Percentiles rank a stretch among this genome's conserved stretches.
These are phyloP conservation scores for Magnaporthiopsis incrustans DNA, from an alignment of 2,329 filamentous ascomycete genomes.

Conservation along the genomic window DNA sequence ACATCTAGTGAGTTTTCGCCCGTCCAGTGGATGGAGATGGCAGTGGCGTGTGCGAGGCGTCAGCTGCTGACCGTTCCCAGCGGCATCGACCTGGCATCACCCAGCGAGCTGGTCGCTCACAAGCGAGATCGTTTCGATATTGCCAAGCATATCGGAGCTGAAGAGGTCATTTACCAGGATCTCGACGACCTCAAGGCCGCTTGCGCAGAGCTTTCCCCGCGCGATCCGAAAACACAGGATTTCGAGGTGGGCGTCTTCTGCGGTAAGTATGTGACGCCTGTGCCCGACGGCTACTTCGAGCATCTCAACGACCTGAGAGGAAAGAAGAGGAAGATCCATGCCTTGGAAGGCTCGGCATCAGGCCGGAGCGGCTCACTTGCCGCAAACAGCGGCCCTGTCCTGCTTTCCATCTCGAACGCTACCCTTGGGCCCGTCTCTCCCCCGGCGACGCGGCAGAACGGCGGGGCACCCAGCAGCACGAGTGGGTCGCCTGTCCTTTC, in stretches of 20 bases:
- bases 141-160: conserved; percentile 32
- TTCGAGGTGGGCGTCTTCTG: conserved; percentile 94
- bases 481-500: not conserved
- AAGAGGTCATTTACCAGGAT: conserved; percentile 47
- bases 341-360: conserved; percentile 1
- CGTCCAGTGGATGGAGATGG: not conserved
- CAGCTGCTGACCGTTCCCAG: not conserved
- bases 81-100: conserved; percentile 36
- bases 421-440: not conserved
- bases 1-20: conserved; percentile 43
- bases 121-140: conserved; percentile 31
- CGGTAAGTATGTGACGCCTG: conserved; percentile 75
- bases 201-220: conserved; percentile 63
- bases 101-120: conserved; percentile 15
- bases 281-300: conserved; percentile 74
- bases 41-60: not conserved
- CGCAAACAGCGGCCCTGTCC: not conserved
- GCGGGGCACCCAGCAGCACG: not conserved
- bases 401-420: not conserved
- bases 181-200: conserved; percentile 73
- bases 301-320: conserved; percentile 66
- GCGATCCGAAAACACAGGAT: conserved; percentile 42
- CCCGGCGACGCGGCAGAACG: not conserved
- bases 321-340: conserved; percentile 37
- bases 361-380: not conserved